Percentiles rank a stretch among this genome's conserved stretches.
Evolutionary conservation across 1,139 yeast species (phyloP).

Genomic region (Dujonia santamariae): DNA sequence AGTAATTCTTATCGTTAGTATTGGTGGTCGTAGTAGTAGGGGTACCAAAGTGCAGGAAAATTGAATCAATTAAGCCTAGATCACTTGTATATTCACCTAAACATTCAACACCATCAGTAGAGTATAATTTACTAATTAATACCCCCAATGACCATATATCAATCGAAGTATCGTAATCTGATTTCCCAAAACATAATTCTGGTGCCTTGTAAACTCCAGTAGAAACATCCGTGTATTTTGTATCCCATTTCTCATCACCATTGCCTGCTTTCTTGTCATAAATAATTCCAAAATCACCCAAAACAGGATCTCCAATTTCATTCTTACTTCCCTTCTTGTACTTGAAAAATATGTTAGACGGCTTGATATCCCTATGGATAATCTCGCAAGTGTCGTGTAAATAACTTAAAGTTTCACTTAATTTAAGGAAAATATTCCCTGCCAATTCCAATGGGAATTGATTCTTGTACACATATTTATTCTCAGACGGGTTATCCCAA

Average conservation of each 20-base stretch:
- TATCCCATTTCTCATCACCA: conserved; percentile 40
- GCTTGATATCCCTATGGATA: conserved; percentile 90
- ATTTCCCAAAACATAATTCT: conserved; percentile 71
- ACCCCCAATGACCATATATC: conserved; percentile 87
- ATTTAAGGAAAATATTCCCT: conserved; percentile 16
- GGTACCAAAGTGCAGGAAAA: conserved; percentile 66
- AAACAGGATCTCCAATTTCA: conserved; percentile 30
- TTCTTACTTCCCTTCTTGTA: background rate
- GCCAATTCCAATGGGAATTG: conserved; percentile 15
- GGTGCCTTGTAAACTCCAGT: conserved; percentile 83
- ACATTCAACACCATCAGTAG: conserved; percentile 41
- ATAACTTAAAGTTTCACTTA: conserved; percentile 21
- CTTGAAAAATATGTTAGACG: conserved; percentile 64
- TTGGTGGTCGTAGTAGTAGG: conserved; percentile 40
- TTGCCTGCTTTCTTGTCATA: conserved; percentile 29
- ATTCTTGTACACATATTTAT: conserved; percentile 12
- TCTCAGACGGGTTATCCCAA: conserved; percentile 18
- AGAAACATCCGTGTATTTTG: conserved; percentile 68
- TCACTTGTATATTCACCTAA: conserved; percentile 45
- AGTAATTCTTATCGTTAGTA: conserved; percentile 15
- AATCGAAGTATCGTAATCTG: conserved; percentile 55
- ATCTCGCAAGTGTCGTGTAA: conserved; percentile 47
- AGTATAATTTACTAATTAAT: conserved; percentile 57
- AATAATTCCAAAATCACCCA: conserved; percentile 83
- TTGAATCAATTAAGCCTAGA: conserved; percentile 58